Conservation (phyloP, 768 basidiomycete genomes). For the Fibroporia radiculosa region DNA sequence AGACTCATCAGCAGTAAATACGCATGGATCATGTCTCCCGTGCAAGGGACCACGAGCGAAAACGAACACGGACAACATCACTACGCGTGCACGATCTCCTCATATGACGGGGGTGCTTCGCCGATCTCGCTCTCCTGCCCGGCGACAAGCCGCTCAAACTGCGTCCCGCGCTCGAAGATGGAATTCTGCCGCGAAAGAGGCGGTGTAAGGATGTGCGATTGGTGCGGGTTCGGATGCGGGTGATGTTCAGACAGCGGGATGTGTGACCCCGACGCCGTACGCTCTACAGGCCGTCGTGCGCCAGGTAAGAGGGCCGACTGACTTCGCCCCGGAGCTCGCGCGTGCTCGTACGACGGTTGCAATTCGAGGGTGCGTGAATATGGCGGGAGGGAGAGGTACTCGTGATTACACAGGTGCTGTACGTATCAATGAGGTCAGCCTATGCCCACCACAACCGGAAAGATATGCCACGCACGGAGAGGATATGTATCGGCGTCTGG, state of each 20-base stretch:
- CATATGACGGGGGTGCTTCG: slow-evolving; percentile 81
- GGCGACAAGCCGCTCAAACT: slow-evolving; percentile 75
- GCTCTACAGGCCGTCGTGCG: not conserved
- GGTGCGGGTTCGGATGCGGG: not conserved
- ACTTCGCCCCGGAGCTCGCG: too few relatives aligned
- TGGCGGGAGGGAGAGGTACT: slow-evolving; percentile 71
- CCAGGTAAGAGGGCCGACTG: not conserved
- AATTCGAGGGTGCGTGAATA: slow-evolving; percentile 45
- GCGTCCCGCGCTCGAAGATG: slow-evolving; percentile 32
- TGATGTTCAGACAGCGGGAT: not conserved
- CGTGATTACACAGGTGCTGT: slow-evolving; percentile 76
- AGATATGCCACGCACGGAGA: slow-evolving; percentile 54
- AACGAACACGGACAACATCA: too few relatives aligned
- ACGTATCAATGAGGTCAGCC: slow-evolving; percentile 1
- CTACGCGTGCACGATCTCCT: too few relatives aligned
- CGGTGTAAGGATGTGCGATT: not conserved
- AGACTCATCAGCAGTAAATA: too few relatives aligned
- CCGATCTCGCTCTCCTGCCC: slow-evolving; percentile 78
- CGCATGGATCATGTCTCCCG: too few relatives aligned
- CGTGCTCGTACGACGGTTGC: too few relatives aligned
- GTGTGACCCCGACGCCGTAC: not conserved
- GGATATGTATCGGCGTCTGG: slow-evolving; percentile 77
- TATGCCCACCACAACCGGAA: not conserved
- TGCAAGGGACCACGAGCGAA: too few relatives aligned
- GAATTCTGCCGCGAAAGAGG: slow-evolving; percentile 13